Conservation (phyloP, 1,284 basidiomycete species). For the Thelephora terrestris region DNA sequence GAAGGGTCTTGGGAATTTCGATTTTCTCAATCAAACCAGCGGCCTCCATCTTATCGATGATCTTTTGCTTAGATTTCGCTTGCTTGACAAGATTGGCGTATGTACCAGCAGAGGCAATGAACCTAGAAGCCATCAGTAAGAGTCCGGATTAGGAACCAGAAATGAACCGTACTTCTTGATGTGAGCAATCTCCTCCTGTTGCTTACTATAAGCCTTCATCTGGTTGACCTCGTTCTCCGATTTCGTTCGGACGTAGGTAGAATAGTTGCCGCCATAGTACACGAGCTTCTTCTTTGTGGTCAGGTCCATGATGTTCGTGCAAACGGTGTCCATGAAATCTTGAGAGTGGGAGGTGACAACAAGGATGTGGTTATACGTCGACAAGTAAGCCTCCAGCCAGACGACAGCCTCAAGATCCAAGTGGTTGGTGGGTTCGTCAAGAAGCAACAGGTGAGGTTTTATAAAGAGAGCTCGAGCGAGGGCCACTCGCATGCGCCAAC, state of each 20-base stretch:
- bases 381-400: slow-evolving; percentile 96
- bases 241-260: slow-evolving; percentile 94
- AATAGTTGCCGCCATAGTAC: slow-evolving; percentile 96
- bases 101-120: slow-evolving; percentile 97
- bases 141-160: slow-evolving; percentile 6
- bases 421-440: slow-evolving; percentile 87
- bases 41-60: slow-evolving; percentile 99
- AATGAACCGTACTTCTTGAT: slow-evolving; percentile 76
- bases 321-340: slow-evolving; percentile 97
- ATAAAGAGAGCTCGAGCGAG: slow-evolving; percentile 93
- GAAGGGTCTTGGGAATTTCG: slow-evolving; percentile 60
- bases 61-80: slow-evolving; percentile 99
- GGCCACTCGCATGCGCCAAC: slow-evolving; percentile 98
- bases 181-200: slow-evolving; percentile 96
- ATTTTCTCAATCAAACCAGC: slow-evolving; percentile 93
- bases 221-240: slow-evolving; percentile 97
- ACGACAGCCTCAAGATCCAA: slow-evolving; percentile 96
- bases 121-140: slow-evolving; percentile 34
- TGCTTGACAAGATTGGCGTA: slow-evolving; percentile 98
- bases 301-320: slow-evolving; percentile 97
- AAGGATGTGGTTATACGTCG: slow-evolving; percentile 97
- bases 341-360: slow-evolving; percentile 95
- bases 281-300: slow-evolving; percentile 81
- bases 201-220: slow-evolving; percentile 98
- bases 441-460: slow-evolving; percentile 89